Evolutionary conservation across 139 green algal species (phyloP).

Genomic region (Chlorella sp.): DNA sequence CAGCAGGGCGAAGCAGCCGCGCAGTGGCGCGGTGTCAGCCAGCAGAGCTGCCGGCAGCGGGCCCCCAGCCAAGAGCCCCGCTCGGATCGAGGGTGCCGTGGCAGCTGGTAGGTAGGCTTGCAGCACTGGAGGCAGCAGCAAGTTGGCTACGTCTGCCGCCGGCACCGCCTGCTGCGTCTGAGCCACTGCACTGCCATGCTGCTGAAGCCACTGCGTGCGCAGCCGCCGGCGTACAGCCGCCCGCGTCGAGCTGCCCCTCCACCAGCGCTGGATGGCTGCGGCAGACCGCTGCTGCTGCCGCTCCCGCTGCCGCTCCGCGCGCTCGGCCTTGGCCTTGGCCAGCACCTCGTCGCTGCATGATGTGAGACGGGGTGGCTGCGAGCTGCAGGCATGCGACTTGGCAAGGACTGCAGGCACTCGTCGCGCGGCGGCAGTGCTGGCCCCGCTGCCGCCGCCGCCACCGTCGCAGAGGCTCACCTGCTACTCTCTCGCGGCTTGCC

Average conservation of each 20-base stretch:
- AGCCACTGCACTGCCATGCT: constrained; percentile 1
- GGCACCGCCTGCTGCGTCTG: not conserved
- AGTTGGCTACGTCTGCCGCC: not conserved
- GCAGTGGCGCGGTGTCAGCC: constrained; percentile 19
- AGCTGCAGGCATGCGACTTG: too few species aligned
- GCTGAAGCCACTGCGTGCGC: constrained; percentile 14
- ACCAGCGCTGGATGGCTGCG: not conserved
- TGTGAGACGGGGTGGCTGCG: too few species aligned
- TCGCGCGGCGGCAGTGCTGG: not conserved
- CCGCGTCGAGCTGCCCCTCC: not conserved
- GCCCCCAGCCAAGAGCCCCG: not conserved
- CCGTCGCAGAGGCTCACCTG: not conserved
- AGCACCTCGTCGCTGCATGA: constrained; percentile 22
- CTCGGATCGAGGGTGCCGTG: constrained; percentile 1
- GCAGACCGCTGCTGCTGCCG: constrained; percentile 1
- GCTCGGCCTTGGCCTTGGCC: constrained; percentile 20
- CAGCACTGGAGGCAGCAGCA: constrained; percentile 29
- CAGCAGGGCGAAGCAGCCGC: constrained; percentile 59
- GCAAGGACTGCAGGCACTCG: too few species aligned
- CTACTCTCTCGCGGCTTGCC: not conserved
- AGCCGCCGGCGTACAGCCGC: not conserved
- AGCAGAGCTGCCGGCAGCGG: not conserved
- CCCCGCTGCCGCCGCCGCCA: not conserved
- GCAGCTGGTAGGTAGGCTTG: constrained; percentile 14
- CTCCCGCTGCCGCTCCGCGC: constrained; percentile 8